Base-by-base conservation (phyloP, 1,139 yeast species). In the Sugiyamaella grinbergsii region DNA sequence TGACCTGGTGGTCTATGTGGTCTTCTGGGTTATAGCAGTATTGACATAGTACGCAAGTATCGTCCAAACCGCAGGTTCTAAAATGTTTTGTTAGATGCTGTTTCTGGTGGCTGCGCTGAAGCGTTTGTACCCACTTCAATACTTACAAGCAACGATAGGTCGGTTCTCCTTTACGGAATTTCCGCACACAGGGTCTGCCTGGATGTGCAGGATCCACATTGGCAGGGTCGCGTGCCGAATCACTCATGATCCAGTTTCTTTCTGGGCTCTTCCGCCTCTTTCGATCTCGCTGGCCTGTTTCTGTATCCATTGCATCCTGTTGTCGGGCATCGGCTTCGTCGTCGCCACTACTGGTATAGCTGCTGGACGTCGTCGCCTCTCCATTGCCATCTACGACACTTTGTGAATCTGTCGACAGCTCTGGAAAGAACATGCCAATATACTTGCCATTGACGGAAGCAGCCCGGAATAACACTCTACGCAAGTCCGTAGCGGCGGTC, bases 11-110 rank as follows among this genome's bases (percentile, higher is more conserved):
- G 46, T 82, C 95, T 29, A 68, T 65, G 68, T 93, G 98, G 52
- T 77, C 76, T 4, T 80, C 82, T 2, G 82, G 81, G 51, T 82
- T 80, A 68, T 75, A 93, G 65, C 98, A 93, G 57, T 78, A 74
- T 6, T 83, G 78, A 64, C 98, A 93, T 22, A 93, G 70, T 0
- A 93, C 96, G 69, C 95, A 86, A 0, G 95, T 83, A 47, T 87
- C 95, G 64, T 88, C 96, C 49, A 78, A 77, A 0, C 90, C 93
- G 68, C 96, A 89, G 0, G 95, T 87, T 42, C 70, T 67, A 46
- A n/a, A 45, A 15, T 20, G 11, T 26, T 7, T 29, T 7, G 44
- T 46, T 32, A 39, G 43, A 13, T 10, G 13, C 3, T 23, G 22
- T 16, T n/a, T 22, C 26, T 24, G n/a, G 6, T 39, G 37, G 16